Base-by-base conservation (phyloP, 139 green algal genomes). In the Auxenochlorella protothecoides region DNA sequence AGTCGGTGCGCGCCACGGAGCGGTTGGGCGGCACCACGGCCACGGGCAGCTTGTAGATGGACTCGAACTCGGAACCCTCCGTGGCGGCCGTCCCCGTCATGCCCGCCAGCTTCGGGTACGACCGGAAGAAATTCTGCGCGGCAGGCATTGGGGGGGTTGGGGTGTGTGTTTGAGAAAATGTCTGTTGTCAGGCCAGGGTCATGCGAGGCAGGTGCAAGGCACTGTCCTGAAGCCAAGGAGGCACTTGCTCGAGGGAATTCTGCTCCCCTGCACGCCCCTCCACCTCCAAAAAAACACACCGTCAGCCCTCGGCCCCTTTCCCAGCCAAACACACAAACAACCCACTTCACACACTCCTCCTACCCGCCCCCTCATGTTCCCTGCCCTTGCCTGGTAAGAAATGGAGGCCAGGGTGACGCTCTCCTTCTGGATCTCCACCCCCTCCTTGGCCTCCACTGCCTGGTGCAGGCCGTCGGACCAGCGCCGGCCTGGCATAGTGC, bases 391-490 rank as follows among this genome's bases (percentile, higher is more conserved):
- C 86, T 98, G 95, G 83, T 98, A 99, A 3, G 87, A 95, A 57
- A 99, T 95, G 60, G 81, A 92, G 0, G 94, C 95, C 13, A 98
- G 82, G 9, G 92, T 98, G 63, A 97, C 79, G 53, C 82, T 94
- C 85, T 99, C 95, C 68, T 96, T 92, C 80, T 98, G 87, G 54
- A 99, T 95, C n/a, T 86, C 64, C 54, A 99, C 73, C 0, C 83
- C 82, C 85, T 99, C 95, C 86, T 99, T 99, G 27, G 95, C 94
- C 83, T 99, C 95, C 10, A 99, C 85, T 2, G 95, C 95, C 81
- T 95, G 91, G 82, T 97, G 93, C 70, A 98, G 83, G 7, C 92
- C 92, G 61, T 98, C 93, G 68, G 72, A 81, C 91, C 91, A 98
- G 63, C 94, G 79, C 56, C 94, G 83, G 59, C 93, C 95, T 7